Evolutionary conservation across 1,284 basidiomycete species (phyloP), one percentile per base, ranked within the genome.

Genomic region (Volvariella volvacea): DNA sequence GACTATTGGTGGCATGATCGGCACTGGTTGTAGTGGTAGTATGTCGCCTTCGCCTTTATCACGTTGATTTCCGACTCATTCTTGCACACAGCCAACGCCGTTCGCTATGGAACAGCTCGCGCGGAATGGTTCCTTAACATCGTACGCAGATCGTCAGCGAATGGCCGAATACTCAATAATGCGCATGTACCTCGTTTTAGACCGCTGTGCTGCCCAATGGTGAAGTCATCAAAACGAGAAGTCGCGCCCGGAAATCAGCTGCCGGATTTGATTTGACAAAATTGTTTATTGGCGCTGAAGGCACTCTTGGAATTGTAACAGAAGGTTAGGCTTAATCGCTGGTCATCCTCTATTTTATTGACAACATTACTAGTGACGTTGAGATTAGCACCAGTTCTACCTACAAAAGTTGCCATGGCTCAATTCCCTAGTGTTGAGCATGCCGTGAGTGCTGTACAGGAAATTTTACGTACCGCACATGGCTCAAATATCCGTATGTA

Each of bases 261-360:
- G 91, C 92, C 0, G 94, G 94, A 1, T 95, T 92, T 49, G 93
- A 98, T 58, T 72, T 81, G 1, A 94, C 92, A 1, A 93, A 95
- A 57, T 64, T 98, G n/a, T 97, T 98, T 66, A 88, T 97, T 43
- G 94, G 94, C 12, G 90, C 93, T 1, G 94, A 99, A 62, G 94
- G 95, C 2, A 97, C 93, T 0, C 65, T 98, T 15, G 94, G 94
- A 0, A 89, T 98, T 49, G 78, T 98, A 21, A 94, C 91, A 0
- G 94, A 97, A 74, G 83, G 87, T 82, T 48, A 16, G 59, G 20
- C 3, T n/a, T 17, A 4, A 9, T 42, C 12, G 8, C 10, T 42
- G 34, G 9, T 3, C 8, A 39, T 41, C 19, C n/a, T 22, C 6
- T 30, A 10, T 21, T 15, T 32, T 39, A 22, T 15, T 9, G 21